Percentiles rank a stretch among this genome's conserved stretches.
Evolutionary conservation across 352 stramenopile species (phyloP).

Genomic region (Pythium vanterpoolii): DNA sequence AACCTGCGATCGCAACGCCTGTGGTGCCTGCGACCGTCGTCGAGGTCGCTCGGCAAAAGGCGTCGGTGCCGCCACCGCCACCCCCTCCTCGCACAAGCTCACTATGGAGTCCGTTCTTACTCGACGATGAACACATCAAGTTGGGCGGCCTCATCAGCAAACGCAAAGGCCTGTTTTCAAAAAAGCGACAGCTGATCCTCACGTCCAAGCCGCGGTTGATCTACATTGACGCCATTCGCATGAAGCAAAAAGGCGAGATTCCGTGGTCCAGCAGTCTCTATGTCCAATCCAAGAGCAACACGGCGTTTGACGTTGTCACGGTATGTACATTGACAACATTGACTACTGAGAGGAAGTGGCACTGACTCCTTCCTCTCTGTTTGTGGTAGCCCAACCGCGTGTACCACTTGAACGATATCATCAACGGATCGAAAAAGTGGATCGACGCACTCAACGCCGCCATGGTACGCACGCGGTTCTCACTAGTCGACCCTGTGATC

Average conservation of each 20-base stretch:
- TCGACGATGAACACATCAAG: conserved; percentile 87
- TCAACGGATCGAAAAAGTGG: conserved; percentile 90
- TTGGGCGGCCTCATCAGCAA: conserved; percentile 86
- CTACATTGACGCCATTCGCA: conserved; percentile 90
- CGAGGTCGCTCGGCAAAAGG: conserved; percentile 77
- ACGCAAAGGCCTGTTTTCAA: conserved; percentile 86
- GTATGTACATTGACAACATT: conserved; percentile 24
- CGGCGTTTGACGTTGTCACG: conserved; percentile 85
- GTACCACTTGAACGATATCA: conserved; percentile 86
- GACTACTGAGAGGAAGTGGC: not conserved
- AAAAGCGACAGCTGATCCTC: conserved; percentile 85
- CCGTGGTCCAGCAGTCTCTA: conserved; percentile 85
- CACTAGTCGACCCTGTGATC: not conserved
- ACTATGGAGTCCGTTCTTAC: conserved; percentile 82
- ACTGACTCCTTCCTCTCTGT: not conserved
- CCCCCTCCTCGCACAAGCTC: conserved; percentile 69
- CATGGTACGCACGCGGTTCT: conserved; percentile 25
- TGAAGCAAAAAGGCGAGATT: conserved; percentile 89
- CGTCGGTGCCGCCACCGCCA: conserved; percentile 48
- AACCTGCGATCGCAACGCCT: conserved; percentile 42
- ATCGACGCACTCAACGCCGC: conserved; percentile 85
- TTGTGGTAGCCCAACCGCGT: conserved; percentile 71
- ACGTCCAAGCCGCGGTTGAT: conserved; percentile 85
- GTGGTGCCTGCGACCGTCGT: conserved; percentile 56
- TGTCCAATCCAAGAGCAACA: conserved; percentile 81